Percentiles rank a stretch among this genome's conserved stretches.
phyloP scores from a whole-genome alignment of 805 yeast species.

The Suhomyces sp. region DNA sequence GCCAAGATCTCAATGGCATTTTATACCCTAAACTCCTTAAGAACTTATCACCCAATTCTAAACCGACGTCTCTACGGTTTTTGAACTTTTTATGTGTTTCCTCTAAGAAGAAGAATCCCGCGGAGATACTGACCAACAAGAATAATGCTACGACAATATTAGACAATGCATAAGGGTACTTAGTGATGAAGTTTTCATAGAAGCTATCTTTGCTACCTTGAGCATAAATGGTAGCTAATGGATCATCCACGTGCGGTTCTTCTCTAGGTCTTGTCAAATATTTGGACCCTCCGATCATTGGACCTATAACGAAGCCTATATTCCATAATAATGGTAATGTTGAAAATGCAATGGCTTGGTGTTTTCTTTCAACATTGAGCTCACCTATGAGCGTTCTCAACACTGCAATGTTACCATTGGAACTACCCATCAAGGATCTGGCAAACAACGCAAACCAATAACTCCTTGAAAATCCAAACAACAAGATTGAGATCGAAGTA shows the following conservation, averaged over 20 bases:
- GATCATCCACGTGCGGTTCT: not conserved
- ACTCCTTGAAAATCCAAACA: slow-evolving; percentile 55
- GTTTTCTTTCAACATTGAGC: slow-evolving; percentile 52
- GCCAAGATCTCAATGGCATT: slow-evolving; percentile 33
- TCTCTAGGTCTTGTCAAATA: slow-evolving; percentile 48
- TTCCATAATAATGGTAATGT: slow-evolving; percentile 63
- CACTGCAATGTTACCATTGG: slow-evolving; percentile 68
- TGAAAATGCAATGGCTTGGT: slow-evolving; percentile 63
- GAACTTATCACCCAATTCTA: slow-evolving; percentile 38
- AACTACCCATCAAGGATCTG: slow-evolving; percentile 52
- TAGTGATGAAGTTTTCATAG: slow-evolving; percentile 28
- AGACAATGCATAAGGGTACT: slow-evolving; percentile 40
- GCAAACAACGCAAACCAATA: slow-evolving; percentile 54
- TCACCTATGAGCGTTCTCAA: slow-evolving; percentile 63
- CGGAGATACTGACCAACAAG: slow-evolving; percentile 23
- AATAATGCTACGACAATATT: slow-evolving; percentile 34
- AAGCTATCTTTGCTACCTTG: not conserved
- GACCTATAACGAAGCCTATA: slow-evolving; percentile 60
- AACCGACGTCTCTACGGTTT: slow-evolving; percentile 28
- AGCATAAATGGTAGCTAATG: not conserved
- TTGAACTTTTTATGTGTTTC: slow-evolving; percentile 32
- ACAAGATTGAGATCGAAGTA: slow-evolving; percentile 45
- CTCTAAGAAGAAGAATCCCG: slow-evolving; percentile 37
- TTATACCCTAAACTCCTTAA: slow-evolving; percentile 24
- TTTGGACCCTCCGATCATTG: slow-evolving; percentile 54